Evolutionary conservation across 78 protist genomes (phyloP), one percentile per base, ranked within the genome.

Genomic region (Speleostelium caveatum): DNA sequence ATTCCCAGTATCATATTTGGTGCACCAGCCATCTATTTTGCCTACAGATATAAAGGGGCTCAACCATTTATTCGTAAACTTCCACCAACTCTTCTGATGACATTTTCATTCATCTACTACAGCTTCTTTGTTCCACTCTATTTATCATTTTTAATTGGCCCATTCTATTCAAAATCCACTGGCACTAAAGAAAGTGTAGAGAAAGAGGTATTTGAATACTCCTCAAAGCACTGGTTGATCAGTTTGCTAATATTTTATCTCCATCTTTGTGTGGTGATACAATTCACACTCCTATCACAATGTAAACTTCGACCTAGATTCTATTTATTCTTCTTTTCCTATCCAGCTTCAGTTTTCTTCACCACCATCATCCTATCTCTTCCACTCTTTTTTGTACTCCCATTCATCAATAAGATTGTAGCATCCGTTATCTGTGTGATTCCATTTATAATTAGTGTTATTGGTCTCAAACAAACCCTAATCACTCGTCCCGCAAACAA

Each of bases 301-400:
- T 69, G 80, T 35, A 41, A 22, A 22, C 21, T 83, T 30, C 53
- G 91, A 19, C 8, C 67, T 10, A 53, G 22, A n/a, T 1, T 22
- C 1, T 83, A 59, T 32, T 28, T 49, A 0, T 41, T 14, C 10
- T 30, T 83, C 0, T 35, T 83, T 0, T 32, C 71, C 1, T 69
- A 41, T 19, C 91, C 91, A 69, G 49, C 91, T 6, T 83, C 91
- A 0, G 32, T 69, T 22, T 83, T 83, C 49, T 83, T 83, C 12
- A 83, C 91, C 14, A 45, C 74, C 0, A 41, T 83, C 1, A 22
- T 83, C 1, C 26, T 83, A 4, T 51, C 91, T 2, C 33, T 83
- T 38, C 91, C 91, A 30, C 24, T 83, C n/a, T 65, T 55, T 45
- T 30, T 69, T 2, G 6, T 83, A 5, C 36, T 42, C 3, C 73